Conservation (phyloP, 2,329 filamentous ascomycete species). For the Davidsoniella neocaledoniae region DNA sequence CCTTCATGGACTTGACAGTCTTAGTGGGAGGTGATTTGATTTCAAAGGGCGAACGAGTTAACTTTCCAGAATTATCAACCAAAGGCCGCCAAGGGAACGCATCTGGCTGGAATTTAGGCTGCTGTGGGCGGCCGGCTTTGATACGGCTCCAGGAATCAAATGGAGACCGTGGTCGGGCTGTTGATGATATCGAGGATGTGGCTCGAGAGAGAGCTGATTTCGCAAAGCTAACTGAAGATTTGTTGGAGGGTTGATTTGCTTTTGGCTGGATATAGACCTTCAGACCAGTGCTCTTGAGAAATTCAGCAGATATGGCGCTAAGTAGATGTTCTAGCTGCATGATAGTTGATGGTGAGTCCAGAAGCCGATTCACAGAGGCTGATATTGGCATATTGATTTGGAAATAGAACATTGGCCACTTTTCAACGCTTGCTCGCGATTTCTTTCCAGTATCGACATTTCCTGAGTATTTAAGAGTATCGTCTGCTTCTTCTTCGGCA, state of each 20-base stretch:
- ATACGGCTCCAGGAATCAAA: constrained; percentile 25
- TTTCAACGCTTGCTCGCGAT: constrained; percentile 49
- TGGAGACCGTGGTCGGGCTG: constrained; percentile 14
- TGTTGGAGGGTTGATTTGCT: background rate
- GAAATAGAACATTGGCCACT: constrained; percentile 83
- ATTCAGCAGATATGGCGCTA: constrained; percentile 51
- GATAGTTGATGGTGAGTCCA: background rate
- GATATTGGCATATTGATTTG: constrained; percentile 32
- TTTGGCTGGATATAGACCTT: background rate
- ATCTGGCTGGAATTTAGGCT: background rate
- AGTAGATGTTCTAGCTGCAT: constrained; percentile 40
- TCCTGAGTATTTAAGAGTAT: constrained; percentile 17
- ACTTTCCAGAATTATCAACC: constrained; percentile 9
- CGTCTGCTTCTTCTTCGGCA: constrained; percentile 38
- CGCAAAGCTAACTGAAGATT: background rate
- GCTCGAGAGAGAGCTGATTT: background rate
- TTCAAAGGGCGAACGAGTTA: constrained; percentile 13
- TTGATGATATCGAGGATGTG: constrained; percentile 34
- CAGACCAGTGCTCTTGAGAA: constrained; percentile 42
- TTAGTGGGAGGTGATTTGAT: background rate
- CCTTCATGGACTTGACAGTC: constrained; percentile 37
- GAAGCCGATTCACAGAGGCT: background rate
- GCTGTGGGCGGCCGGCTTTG: constrained; percentile 9
- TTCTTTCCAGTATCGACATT: constrained; percentile 29
- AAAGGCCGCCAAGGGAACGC: constrained; percentile 2